Conservation (phyloP, 805 yeast genomes). For the Wickerhamiella spandovensis region DNA sequence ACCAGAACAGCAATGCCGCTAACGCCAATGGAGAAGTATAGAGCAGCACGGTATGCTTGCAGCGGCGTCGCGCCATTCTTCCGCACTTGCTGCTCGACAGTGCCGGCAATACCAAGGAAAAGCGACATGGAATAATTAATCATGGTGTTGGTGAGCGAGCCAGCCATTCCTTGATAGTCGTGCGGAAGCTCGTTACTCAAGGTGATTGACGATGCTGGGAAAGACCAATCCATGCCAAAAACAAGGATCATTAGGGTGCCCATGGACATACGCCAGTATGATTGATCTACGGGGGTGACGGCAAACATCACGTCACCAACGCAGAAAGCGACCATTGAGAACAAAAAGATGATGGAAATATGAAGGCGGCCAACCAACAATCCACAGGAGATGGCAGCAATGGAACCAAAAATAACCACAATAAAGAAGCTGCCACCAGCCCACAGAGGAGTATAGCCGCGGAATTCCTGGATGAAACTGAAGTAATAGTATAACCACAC, state of each 20-base stretch:
- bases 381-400: constrained; percentile 44
- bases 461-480: constrained; percentile 37
- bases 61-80: constrained; percentile 1
- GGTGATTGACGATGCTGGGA: constrained; percentile 59
- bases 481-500: constrained; percentile 54
- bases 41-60: not conserved
- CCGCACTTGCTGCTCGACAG: constrained; percentile 12
- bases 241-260: constrained; percentile 43
- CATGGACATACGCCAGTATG: constrained; percentile 45
- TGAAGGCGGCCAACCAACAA: constrained; percentile 32
- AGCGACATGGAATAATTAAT: constrained; percentile 60
- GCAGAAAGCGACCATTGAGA: constrained; percentile 42
- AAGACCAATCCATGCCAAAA: constrained; percentile 69
- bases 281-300: constrained; percentile 38
- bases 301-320: constrained; percentile 13
- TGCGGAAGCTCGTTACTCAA: constrained; percentile 46
- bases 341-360: constrained; percentile 37
- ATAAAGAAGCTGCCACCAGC: constrained; percentile 35
- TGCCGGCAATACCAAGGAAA: constrained; percentile 54
- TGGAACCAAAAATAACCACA: constrained; percentile 37
- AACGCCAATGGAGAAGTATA: not conserved
- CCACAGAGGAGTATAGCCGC: constrained; percentile 34
- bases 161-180: constrained; percentile 65
- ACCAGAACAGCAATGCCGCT: not conserved
- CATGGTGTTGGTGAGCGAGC: constrained; percentile 56